Evolutionary conservation across 139 green algal genomes (phyloP), one percentile per base, ranked within the genome.

Genomic region (Pycnococcus provasolii): DNA sequence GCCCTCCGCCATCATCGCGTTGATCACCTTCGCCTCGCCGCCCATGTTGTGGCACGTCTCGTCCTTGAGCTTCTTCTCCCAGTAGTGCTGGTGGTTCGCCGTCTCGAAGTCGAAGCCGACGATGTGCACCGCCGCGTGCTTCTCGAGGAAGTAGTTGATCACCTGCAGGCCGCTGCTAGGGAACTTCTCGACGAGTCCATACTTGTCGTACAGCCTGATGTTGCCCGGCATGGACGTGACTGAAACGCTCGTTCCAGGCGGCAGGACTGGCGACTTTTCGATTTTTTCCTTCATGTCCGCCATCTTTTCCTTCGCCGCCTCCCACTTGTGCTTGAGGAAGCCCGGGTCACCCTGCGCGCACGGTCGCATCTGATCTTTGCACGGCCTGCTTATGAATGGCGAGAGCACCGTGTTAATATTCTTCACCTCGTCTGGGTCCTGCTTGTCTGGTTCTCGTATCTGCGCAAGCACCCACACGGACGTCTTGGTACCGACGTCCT

Each of bases 11-110:
- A 26, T 26, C 26, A 26, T 26, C 26, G 26, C 26, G 26, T 26
- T 26, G 26, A 64, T 37, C 39, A 64, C 58, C 40, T 13, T 45
- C 40, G 58, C 39, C 40, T 64, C 58, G 39, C 40, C 58, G 58
- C 40, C 40, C 58, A 64, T 64, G 58, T 64, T 64, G 58, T 64
- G 58, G 41, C 58, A 64, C 58, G 58, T 64, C 40, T 50, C 58
- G 58, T 64, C 41, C 40, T 64, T 64, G n/a, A 64, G 2, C 41
- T 64, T 64, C 40, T 2, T 64, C 58, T 64, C 58, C 58, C 58
- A 64, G 41, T 64, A 64, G 2, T 64, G 58, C 39, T 64, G 26
- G 40, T 64, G 58, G 26, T 13, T 47, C n/a, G 13, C 40, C 13
- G 13, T 64, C 13, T 64, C 39, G 41, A 64, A 64, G 40, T 64